Evolutionary conservation across 768 basidiomycete genomes (phyloP).

Genomic region (Lentinula lateritia): DNA sequence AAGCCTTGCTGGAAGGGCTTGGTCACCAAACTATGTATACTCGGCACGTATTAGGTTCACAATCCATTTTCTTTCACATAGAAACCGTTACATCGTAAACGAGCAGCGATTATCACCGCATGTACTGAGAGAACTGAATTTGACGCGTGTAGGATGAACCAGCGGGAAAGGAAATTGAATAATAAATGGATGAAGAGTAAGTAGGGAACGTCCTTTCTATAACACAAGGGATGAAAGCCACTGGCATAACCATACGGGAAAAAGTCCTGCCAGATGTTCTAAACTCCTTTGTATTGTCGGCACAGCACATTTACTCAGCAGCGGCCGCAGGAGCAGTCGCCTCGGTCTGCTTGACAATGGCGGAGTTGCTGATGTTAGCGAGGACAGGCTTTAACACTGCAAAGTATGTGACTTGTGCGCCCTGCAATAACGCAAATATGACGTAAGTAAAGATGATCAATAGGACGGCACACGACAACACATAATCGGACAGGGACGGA

Average conservation of each 20-base stretch:
- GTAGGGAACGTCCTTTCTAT: not conserved
- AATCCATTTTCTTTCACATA: not conserved
- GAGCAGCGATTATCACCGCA: not conserved
- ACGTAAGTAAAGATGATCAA: constrained; percentile 8
- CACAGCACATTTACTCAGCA: not conserved
- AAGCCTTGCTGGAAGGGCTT: not conserved
- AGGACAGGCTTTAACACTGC: constrained; percentile 77
- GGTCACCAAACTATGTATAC: not conserved
- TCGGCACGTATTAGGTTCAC: not conserved
- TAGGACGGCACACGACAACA: constrained; percentile 15
- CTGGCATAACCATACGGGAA: not conserved
- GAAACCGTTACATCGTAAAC: not conserved
- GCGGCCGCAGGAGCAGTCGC: not conserved
- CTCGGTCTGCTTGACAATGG: constrained; percentile 4
- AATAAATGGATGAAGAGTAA: not conserved
- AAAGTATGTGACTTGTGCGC: constrained; percentile 80
- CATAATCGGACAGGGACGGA: not conserved
- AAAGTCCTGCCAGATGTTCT: not conserved
- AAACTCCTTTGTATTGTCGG: not conserved
- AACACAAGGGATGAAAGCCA: not conserved
- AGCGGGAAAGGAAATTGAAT: not conserved
- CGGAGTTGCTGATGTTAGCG: constrained; percentile 38
- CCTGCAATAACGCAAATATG: constrained; percentile 37
- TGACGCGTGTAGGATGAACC: not conserved
- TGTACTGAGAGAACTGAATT: not conserved